Evolutionary conservation across 2,329 filamentous ascomycete genomes (phyloP).

Genomic region (Ophiosphaerella korrae): DNA sequence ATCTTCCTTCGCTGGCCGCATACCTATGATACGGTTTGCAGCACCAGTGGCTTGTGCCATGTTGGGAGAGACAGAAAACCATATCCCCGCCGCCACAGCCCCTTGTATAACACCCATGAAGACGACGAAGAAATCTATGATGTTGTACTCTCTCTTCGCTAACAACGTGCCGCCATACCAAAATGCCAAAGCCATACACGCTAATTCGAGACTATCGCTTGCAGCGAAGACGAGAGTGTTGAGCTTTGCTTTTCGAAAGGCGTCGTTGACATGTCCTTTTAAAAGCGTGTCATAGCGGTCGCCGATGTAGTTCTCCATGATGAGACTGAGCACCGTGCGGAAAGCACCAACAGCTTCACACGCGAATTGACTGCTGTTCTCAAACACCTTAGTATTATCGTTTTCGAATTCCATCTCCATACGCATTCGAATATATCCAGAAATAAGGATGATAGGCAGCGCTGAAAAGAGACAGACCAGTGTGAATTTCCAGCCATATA

Average conservation of each 20-base stretch:
- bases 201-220: conserved; percentile 69
- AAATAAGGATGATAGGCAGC: conserved; percentile 56
- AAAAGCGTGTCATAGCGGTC: conserved; percentile 66
- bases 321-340: conserved; percentile 72
- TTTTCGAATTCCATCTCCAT: conserved; percentile 70
- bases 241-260: conserved; percentile 66
- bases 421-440: conserved; percentile 58
- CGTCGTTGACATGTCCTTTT: conserved; percentile 61
- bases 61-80: conserved; percentile 55
- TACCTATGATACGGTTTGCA: conserved; percentile 44
- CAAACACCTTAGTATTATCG: conserved; percentile 71
- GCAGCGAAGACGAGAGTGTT: conserved; percentile 70
- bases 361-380: conserved; percentile 74
- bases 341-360: conserved; percentile 76
- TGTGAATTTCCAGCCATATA: conserved; percentile 77
- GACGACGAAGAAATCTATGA: conserved; percentile 57
- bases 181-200: conserved; percentile 65
- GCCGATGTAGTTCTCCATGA: conserved; percentile 70
- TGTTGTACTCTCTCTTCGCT: conserved; percentile 53
- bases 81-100: conserved; percentile 44
- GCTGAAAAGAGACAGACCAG: conserved; percentile 68
- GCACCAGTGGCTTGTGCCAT: conserved; percentile 46
- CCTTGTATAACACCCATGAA: conserved; percentile 59
- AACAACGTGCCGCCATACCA: conserved; percentile 56
- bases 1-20: conserved; percentile 29